A percentile compares a stretch with the other conserved stretches of the same genome.
These are phyloP conservation scores for Dichotomopilus funicola DNA, from an alignment of 2,329 filamentous ascomycete genomes.

Conservation along the genomic window DNA sequence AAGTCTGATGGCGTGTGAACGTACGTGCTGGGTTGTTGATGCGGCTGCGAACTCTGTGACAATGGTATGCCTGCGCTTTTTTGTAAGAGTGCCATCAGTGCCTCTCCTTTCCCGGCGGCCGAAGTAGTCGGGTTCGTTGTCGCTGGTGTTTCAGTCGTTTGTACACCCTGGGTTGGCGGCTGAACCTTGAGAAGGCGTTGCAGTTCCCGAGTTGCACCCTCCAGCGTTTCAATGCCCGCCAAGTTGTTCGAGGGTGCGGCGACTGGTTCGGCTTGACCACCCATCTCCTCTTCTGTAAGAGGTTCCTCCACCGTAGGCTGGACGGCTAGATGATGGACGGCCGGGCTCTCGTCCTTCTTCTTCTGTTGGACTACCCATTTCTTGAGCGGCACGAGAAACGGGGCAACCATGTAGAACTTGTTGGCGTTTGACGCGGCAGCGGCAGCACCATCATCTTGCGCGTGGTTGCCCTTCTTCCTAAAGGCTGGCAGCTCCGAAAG, in stretches of 20 bases:
- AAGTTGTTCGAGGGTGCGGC: conserved; percentile 28
- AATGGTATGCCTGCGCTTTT: conserved; percentile 20
- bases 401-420: conserved; percentile 97
- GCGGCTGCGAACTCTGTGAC: conserved; percentile 18
- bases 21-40: conserved; percentile 8
- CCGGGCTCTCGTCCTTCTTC: conserved; percentile 56
- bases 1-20: conserved; percentile 50
- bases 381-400: conserved; percentile 77
- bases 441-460: conserved; percentile 44
- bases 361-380: conserved; percentile 86
- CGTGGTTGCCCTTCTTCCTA: conserved; percentile 56
- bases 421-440: conserved; percentile 58
- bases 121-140: conserved; percentile 15
- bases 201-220: conserved; percentile 46
- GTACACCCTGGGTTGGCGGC: conserved; percentile 44
- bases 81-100: conserved; percentile 49
- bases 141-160: conserved; percentile 21
- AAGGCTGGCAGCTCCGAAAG: conserved; percentile 81
- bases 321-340: conserved; percentile 34
- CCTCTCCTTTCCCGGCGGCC: conserved; percentile 41
- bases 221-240: conserved; percentile 40
- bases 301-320: conserved; percentile 48
- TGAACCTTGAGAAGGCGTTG: conserved; percentile 51
- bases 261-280: conserved; percentile 34
- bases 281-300: conserved; percentile 57